phyloP scores from a whole-genome alignment of 768 basidiomycete species.

The Collybia nuda region DNA sequence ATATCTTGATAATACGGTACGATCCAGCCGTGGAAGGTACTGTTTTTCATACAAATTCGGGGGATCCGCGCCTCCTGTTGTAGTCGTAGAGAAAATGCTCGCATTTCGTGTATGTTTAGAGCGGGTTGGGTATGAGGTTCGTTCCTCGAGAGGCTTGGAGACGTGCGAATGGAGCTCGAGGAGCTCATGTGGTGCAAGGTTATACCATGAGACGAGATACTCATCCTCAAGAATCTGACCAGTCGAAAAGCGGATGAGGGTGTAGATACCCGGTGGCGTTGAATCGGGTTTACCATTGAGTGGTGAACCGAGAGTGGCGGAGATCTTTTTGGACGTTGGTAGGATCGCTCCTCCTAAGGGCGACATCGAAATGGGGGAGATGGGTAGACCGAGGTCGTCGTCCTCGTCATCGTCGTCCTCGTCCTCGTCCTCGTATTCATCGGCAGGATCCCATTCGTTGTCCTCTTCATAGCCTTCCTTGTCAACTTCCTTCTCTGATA shows the following conservation, averaged over 20 bases:
- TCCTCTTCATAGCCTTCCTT: constrained; percentile 29
- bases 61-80: neutral
- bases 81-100: constrained; percentile 8
- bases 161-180: constrained; percentile 58
- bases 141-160: neutral
- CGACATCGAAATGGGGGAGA: constrained; percentile 1
- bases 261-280: constrained; percentile 26
- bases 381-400: constrained; percentile 1
- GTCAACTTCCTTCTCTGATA: constrained; percentile 6
- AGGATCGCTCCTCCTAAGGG: neutral
- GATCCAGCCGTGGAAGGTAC: constrained; percentile 29
- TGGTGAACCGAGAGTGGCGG: constrained; percentile 2
- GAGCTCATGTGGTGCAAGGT: constrained; percentile 60
- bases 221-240: constrained; percentile 73
- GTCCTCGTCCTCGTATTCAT: constrained; percentile 12
- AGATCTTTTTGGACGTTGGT: neutral
- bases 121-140: neutral
- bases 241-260: constrained; percentile 65
- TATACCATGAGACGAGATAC: constrained; percentile 54
- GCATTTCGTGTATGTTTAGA: constrained; percentile 4
- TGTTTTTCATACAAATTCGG: neutral
- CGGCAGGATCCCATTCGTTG: constrained; percentile 27
- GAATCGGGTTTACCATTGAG: constrained; percentile 8
- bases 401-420: constrained; percentile 9
- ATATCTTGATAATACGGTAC: constrained; percentile 30